phyloP scores from a whole-genome alignment of 1,284 basidiomycete species.

The Paramarasmius palmivorus region DNA sequence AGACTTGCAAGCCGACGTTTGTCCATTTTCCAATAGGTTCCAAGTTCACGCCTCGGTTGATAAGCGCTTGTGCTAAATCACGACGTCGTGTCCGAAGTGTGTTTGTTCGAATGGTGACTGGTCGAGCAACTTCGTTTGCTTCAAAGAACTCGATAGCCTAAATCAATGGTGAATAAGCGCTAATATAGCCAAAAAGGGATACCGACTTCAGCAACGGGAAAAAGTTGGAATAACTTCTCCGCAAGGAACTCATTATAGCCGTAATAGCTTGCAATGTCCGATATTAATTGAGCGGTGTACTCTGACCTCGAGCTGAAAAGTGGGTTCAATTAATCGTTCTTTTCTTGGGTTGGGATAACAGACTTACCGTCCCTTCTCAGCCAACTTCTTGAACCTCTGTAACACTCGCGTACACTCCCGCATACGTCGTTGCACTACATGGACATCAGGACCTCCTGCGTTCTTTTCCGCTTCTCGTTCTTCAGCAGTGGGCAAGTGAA shows the following conservation, averaged over 20 bases:
- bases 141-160: constrained; percentile 99
- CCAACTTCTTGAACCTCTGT: constrained; percentile 70
- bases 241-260: constrained; percentile 97
- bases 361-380: constrained; percentile 71
- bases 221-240: constrained; percentile 93
- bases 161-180: constrained; percentile 12
- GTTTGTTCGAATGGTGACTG: constrained; percentile 98
- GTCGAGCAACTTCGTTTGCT: constrained; percentile 94
- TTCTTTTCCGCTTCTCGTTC: constrained; percentile 82
- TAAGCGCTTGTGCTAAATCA: constrained; percentile 92
- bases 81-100: constrained; percentile 92
- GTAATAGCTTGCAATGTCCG: constrained; percentile 93
- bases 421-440: constrained; percentile 87
- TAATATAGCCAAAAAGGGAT: constrained; percentile 1
- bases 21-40: constrained; percentile 99
- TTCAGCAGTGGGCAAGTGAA: constrained; percentile 79
- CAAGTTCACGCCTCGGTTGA: constrained; percentile 95
- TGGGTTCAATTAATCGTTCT: constrained; percentile 17
- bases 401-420: constrained; percentile 85
- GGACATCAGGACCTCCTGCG: constrained; percentile 74
- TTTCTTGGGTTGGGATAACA: background rate
- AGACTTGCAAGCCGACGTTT: constrained; percentile 97
- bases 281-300: constrained; percentile 85
- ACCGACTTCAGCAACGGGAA: constrained; percentile 85
- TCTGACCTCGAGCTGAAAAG: constrained; percentile 77